Evolutionary conservation across 108 stramenopile genomes (phyloP), one percentile per base, ranked within the genome.

Genomic region (Epithemia pelagica): DNA sequence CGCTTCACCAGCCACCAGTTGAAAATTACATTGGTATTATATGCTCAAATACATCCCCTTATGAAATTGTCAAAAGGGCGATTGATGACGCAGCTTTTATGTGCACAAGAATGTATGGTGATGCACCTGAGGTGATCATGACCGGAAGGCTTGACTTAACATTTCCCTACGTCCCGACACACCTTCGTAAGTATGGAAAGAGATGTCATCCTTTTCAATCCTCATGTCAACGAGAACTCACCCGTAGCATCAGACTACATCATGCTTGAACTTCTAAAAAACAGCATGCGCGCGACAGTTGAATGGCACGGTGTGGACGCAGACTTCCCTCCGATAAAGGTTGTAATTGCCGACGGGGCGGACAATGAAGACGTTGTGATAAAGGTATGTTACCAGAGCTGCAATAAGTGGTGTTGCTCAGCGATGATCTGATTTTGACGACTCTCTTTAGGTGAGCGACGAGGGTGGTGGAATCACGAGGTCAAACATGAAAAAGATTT

Each of bases 301-400:
- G 98, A 98, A 78, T 90, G 82, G 75, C 97, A 97, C 64, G 96
- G 94, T 0, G 72, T 87, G 19, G 94, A 96, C 67, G 66, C 78
- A 30, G 92, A 89, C 59, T 91, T 89, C 81, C 96, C 97, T 26
- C 95, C 95, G 37, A 92, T 70, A 52, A 86, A 95, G 62, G 95
- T 99, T 28, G 86, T 99, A 53, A 96, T 99, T 70, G 98, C 98
- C 24, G 98, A 97, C 71, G 97, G 97, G 21, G 82, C 85, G 57
- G 89, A 92, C 33, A 98, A 99, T 68, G 99, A 99, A 77, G 99
- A 99, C 74, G 97, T 99, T 1, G 97, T 99, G 24, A 97, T 99
- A 58, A 99, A 99, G 75, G 37, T 46, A 46, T 15, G 37, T 46
- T n/a, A n/a, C n/a, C n/a, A n/a, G n/a, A n/a, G n/a, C n/a, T n/a